Evolutionary conservation across 305 asterid genomes (phyloP).

Genomic region (Solanum hybrid): DNA sequence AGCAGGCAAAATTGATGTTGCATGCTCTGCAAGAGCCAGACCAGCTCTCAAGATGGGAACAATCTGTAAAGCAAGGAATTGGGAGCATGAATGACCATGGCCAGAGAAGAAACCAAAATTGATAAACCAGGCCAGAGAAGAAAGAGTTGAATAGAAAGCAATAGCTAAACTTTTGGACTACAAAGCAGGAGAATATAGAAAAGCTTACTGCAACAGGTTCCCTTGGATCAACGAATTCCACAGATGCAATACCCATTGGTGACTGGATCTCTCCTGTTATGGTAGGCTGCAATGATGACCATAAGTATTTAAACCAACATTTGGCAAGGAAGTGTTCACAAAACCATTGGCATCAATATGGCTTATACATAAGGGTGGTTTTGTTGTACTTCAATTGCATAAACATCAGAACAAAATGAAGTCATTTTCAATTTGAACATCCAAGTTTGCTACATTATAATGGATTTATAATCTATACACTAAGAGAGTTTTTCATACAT

Average conservation of each 20-base stretch:
- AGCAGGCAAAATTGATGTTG: constrained; percentile 78
- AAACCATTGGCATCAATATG: background rate
- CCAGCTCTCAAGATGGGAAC: constrained; percentile 99
- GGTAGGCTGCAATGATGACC: constrained; percentile 59
- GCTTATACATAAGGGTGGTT: background rate
- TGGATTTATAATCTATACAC: background rate
- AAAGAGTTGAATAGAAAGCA: background rate
- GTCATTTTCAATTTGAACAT: background rate
- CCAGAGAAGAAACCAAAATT: background rate
- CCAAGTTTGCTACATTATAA: background rate
- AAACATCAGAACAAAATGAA: background rate
- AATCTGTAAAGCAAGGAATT: constrained; percentile 38
- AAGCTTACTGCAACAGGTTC: constrained; percentile 80
- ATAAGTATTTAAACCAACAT: constrained; percentile 3
- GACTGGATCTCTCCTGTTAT: constrained; percentile 81
- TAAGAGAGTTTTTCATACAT: background rate
- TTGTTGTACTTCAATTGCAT: background rate
- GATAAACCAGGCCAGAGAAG: background rate
- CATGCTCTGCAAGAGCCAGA: constrained; percentile 93
- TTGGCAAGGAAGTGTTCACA: background rate
- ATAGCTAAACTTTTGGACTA: background rate
- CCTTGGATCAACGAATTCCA: constrained; percentile 94
- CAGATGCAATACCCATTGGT: constrained; percentile 72
- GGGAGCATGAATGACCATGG: background rate
- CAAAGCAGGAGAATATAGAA: background rate